These are phyloP conservation scores for Fusarium sp. DNA, from an alignment of 2,329 filamentous ascomycete genomes.

Conservation along the genomic window DNA sequence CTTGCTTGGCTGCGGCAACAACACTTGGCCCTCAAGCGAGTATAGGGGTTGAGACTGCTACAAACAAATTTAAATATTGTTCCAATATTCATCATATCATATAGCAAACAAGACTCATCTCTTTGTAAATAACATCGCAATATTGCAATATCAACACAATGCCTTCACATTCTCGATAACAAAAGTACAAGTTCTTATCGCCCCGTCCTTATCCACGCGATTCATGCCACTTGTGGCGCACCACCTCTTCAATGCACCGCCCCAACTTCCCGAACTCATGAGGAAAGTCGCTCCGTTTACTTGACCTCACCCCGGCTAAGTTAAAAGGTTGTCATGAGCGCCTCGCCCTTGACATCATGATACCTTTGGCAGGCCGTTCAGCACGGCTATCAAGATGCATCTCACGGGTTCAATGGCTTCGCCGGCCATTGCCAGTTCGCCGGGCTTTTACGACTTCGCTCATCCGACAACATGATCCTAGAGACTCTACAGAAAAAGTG, in stretches of 20 bases:
- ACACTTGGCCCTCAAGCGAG: background rate
- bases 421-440: constrained; percentile 2
- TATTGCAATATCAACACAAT: background rate
- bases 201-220: constrained; percentile 19
- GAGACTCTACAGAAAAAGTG: constrained; percentile 7
- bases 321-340: constrained; percentile 31
- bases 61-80: background rate
- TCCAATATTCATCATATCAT: background rate
- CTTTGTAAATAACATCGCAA: background rate
- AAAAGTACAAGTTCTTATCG: constrained; percentile 2
- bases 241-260: constrained; percentile 16
- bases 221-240: constrained; percentile 33
- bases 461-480: constrained; percentile 9
- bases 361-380: constrained; percentile 26
- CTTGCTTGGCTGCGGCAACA: background rate
- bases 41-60: background rate
- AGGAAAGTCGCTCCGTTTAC: constrained; percentile 21
- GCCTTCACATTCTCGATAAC: constrained; percentile 24
- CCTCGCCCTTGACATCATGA: constrained; percentile 33
- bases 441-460: constrained; percentile 30
- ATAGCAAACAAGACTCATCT: background rate
- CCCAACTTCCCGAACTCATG: constrained; percentile 28
- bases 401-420: background rate
- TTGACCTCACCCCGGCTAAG: constrained; percentile 13
- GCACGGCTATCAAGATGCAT: constrained; percentile 20